Evolutionary conservation across 805 yeast genomes (phyloP), one percentile per base, ranked within the genome.

Genomic region (Wickerhamiella cacticola): DNA sequence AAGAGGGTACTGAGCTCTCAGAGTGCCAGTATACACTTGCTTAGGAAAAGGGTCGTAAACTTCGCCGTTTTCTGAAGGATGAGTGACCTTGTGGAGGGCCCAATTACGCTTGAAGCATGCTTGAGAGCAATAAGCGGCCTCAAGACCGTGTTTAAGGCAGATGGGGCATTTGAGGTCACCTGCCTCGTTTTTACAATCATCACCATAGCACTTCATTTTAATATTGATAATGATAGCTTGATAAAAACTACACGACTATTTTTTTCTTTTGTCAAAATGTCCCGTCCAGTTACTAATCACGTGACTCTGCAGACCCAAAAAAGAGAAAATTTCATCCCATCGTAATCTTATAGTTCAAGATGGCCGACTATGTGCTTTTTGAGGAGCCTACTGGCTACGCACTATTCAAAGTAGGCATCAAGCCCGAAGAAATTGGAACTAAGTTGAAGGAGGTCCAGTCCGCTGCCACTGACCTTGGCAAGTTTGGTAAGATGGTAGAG

Each of bases 351-450:
- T 9, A 10, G 10, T 10, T 12, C n/a, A 16, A 23, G 24, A 71
- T 73, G 84, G 86, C 87, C 68, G 95, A 92, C 69, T 92, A 79
- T 71, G 78, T 92, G 65, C 80, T 92, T 62, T 89, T 82, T 67
- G 98, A 92, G 74, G 97, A 92, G 74, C 95, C 98, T 52, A 87
- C 97, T 47, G 98, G 98, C 58, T 92, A 89, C 67, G 97, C 95
- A 56, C 74, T 92, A 63, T 92, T 89, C 79, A 84, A 89, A 68
- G 96, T 92, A 53, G 78, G 80, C 59, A 72, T 86, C 55, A 95
- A 87, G 69, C 95, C 89, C 64, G 98, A 92, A 70, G 87, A 84
- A 63, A 79, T 92, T 56, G 95, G 96, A 45, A 74, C 94, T 40
- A 79, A 94, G 64, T 74, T 84, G 68, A 82, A 81, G 66, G 98